Percentiles rank a stretch among this genome's conserved stretches.
phyloP scores from a whole-genome alignment of 2,329 filamentous ascomycete genomes.

The Aspergillus ruber region DNA sequence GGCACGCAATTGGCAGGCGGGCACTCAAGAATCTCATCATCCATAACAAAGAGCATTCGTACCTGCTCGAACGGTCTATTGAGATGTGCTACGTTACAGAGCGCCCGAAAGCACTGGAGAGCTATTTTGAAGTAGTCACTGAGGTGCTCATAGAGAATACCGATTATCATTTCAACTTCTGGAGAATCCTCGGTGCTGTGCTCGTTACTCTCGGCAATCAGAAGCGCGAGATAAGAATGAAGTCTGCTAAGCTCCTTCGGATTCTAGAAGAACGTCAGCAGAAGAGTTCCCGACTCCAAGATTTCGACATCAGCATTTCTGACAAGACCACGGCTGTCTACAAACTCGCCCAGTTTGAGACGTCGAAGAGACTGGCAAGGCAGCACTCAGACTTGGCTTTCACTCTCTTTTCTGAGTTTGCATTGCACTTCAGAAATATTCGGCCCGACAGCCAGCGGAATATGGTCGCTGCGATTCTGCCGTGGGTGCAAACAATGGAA shows the following conservation, averaged over 20 bases:
- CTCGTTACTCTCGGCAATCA: slow-evolving; percentile 91
- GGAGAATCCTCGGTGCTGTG: slow-evolving; percentile 81
- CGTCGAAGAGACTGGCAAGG: slow-evolving; percentile 80
- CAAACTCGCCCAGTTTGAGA: slow-evolving; percentile 94
- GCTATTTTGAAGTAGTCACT: slow-evolving; percentile 89
- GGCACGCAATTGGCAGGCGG: slow-evolving; percentile 80
- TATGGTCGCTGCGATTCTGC: slow-evolving; percentile 86
- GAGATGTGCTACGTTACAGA: slow-evolving; percentile 83
- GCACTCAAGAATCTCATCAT: slow-evolving; percentile 84
- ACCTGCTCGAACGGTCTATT: slow-evolving; percentile 82
- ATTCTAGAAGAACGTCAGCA: slow-evolving; percentile 76
- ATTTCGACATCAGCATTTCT: slow-evolving; percentile 96
- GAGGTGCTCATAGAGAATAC: slow-evolving; percentile 76
- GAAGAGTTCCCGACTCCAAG: slow-evolving; percentile 84
- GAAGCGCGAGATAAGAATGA: slow-evolving; percentile 79
- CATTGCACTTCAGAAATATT: slow-evolving; percentile 83
- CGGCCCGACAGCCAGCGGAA: slow-evolving; percentile 80
- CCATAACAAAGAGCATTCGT: slow-evolving; percentile 81
- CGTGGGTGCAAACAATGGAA: slow-evolving; percentile 94
- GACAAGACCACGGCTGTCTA: slow-evolving; percentile 98
- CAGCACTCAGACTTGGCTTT: slow-evolving; percentile 87
- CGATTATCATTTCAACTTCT: slow-evolving; percentile 80
- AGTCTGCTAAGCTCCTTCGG: slow-evolving; percentile 74
- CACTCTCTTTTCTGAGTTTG: slow-evolving; percentile 92
- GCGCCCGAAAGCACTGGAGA: slow-evolving; percentile 75